Evolutionary conservation across 768 basidiomycete genomes (phyloP).

Genomic region (Infundibulicybe gibba): DNA sequence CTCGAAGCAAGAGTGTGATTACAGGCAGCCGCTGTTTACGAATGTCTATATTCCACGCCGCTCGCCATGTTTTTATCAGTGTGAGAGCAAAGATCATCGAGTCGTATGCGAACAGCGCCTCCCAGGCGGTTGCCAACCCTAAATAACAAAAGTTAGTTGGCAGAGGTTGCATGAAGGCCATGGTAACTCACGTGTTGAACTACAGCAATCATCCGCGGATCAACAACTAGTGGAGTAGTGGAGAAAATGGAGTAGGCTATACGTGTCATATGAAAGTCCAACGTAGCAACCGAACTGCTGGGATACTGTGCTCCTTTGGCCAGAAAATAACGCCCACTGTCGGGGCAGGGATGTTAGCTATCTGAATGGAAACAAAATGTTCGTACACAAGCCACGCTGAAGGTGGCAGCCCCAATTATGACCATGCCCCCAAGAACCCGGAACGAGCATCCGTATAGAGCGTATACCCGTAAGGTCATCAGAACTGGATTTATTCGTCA

Average conservation of each 20-base stretch:
- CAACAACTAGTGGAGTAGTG: not conserved
- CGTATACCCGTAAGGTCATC: slow-evolving; percentile 45
- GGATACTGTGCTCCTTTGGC: slow-evolving; percentile 22
- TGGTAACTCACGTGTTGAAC: slow-evolving; percentile 12
- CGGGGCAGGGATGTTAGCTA: not conserved
- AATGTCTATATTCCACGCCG: slow-evolving; percentile 20
- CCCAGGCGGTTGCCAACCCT: slow-evolving; percentile 42
- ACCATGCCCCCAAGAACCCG: slow-evolving; percentile 33
- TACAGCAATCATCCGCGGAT: not conserved
- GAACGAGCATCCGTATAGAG: slow-evolving; percentile 41
- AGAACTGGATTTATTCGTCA: slow-evolving; percentile 24
- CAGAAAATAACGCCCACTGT: slow-evolving; percentile 45
- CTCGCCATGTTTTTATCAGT: slow-evolving; percentile 39
- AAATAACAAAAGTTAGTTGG: not conserved
- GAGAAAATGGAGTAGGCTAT: slow-evolving; percentile 10
- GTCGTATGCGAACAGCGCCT: slow-evolving; percentile 48
- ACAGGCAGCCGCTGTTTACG: slow-evolving; percentile 27
- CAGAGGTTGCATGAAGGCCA: not conserved
- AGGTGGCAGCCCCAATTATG: slow-evolving; percentile 21
- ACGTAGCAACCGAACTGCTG: slow-evolving; percentile 29
- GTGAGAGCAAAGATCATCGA: slow-evolving; percentile 43
- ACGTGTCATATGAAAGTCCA: slow-evolving; percentile 26
- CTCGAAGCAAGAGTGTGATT: slow-evolving; percentile 42
- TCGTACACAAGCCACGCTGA: slow-evolving; percentile 35
- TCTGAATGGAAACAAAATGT: not conserved